phyloP scores from a whole-genome alignment of 371 early-diverging fungal genomes.

The Basidiobolus meristosporus region DNA sequence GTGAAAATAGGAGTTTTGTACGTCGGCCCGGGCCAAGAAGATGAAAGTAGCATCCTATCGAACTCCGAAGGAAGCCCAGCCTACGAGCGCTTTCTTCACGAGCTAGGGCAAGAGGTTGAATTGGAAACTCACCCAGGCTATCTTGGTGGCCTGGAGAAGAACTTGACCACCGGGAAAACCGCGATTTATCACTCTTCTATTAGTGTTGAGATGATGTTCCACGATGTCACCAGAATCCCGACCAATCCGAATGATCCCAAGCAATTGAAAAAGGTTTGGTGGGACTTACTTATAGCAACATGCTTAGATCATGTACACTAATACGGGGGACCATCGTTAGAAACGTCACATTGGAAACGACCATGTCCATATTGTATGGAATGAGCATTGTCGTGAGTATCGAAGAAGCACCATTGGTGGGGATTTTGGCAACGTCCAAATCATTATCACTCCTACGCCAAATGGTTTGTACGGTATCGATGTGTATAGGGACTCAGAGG shows the following conservation, averaged over 20 bases:
- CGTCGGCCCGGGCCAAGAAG: conserved; percentile 77
- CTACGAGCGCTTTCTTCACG: conserved; percentile 65
- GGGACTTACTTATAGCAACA: too few relatives aligned
- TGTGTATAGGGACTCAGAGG: conserved; percentile 51
- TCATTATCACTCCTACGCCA: conserved; percentile 58
- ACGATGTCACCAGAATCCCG: conserved; percentile 81
- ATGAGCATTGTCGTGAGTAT: conserved; percentile 74
- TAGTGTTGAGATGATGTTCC: conserved; percentile 74
- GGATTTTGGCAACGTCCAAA: conserved; percentile 91
- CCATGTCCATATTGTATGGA: conserved; percentile 93
- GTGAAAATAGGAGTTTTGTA: conserved; percentile 82
- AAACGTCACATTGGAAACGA: conserved; percentile 97
- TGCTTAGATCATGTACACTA: background rate
- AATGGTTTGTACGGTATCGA: conserved; percentile 50
- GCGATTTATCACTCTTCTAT: conserved; percentile 72
- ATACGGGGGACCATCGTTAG: conserved; percentile 11
- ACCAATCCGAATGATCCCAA: conserved; percentile 55
- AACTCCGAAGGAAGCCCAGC: conserved; percentile 42
- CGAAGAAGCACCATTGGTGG: conserved; percentile 78
- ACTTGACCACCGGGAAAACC: conserved; percentile 49
- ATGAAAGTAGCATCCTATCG: conserved; percentile 57
- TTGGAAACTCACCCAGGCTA: conserved; percentile 70
- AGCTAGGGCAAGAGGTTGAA: conserved; percentile 74
- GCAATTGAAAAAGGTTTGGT: conserved; percentile 61
- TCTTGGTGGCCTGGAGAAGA: conserved; percentile 69